Conservation (phyloP, 441 rosid genomes). For the Syzygium syzygioides region DNA sequence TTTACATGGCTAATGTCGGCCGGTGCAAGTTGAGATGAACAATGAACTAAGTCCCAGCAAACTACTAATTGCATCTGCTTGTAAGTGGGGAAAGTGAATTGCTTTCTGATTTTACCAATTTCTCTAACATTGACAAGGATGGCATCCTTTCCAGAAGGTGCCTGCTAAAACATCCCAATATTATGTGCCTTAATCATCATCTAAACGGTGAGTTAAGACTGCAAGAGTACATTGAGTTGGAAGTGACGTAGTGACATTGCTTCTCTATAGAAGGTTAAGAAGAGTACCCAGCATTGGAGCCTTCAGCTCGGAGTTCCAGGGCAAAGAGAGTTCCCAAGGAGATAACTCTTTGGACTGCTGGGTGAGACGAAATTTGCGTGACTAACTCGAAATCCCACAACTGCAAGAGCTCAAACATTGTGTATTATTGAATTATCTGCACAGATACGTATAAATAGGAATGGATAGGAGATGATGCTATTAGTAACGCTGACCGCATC, state of each 20-base stretch:
- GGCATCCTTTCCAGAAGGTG: neutral
- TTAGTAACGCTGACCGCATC: neutral
- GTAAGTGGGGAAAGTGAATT: constrained; percentile 1
- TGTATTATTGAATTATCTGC: neutral
- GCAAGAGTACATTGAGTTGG: neutral
- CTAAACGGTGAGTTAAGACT: neutral
- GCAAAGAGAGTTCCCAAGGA: constrained; percentile 76
- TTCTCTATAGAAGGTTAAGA: neutral
- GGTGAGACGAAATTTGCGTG: constrained; percentile 59
- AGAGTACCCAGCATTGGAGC: constrained; percentile 63
- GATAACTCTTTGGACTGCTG: constrained; percentile 72
- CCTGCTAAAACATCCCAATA: neutral
- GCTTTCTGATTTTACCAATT: neutral
- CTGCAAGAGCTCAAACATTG: constrained; percentile 31
- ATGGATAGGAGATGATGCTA: neutral
- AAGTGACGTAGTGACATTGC: neutral
- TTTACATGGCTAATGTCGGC: neutral
- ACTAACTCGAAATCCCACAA: constrained; percentile 69
- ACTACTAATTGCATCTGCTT: neutral
- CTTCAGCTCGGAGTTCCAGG: constrained; percentile 68
- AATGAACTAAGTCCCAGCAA: neutral
- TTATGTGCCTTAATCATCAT: neutral
- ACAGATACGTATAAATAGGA: neutral
- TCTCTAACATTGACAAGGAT: neutral
- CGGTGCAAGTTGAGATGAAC: neutral